Evolutionary conservation across 2,329 filamentous ascomycete genomes (phyloP), one percentile per base, ranked within the genome.

Genomic region (Epicoccum nigrum): DNA sequence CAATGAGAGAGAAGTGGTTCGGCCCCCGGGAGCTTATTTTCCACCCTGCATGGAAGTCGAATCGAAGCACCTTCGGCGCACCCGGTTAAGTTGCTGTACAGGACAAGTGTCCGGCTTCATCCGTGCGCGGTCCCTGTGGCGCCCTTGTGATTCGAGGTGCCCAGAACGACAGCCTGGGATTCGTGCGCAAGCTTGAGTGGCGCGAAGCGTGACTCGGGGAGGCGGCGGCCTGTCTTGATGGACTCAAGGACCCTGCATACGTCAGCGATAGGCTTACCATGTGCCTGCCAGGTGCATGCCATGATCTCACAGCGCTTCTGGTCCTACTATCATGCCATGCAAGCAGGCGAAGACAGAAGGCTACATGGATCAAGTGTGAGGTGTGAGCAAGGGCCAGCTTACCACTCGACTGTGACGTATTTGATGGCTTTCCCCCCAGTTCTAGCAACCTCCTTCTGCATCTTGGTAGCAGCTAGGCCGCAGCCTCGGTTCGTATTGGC

Each of bases 331-430:
- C n/a, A n/a, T n/a, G n/a, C n/a, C n/a, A n/a, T n/a, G 23, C 6
- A 25, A 25, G 23, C 23, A 25, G 23, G 23, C 9, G 9, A 25
- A 25, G 23, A 25, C 23, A 25, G 23, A 9, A 9, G 6, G 23
- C 6, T 25, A 25, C n/a, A n/a, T n/a, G n/a, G n/a, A n/a, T n/a
- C n/a, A n/a, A n/a, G n/a, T n/a, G 23, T 25, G 23, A 51, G 25
- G 13, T 38, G 8, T 23, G 20, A 4, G 33, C 8, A 7, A 7
- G 55, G 8, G 23, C 2, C 17, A 27, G 55, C 77, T 53, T 54
- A 70, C 90, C 92, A 97, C 63, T 95, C 88, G 20, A 87, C 89
- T 43, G 81, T 84, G 45, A 97, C 88, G 71, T 88, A 93, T 75
- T 87, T 92, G 43, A 96, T 80, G 20, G 83, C 84, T 56, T 83